phyloP scores from a whole-genome alignment of 2,329 filamentous ascomycete genomes.

The Beauveria australis region DNA sequence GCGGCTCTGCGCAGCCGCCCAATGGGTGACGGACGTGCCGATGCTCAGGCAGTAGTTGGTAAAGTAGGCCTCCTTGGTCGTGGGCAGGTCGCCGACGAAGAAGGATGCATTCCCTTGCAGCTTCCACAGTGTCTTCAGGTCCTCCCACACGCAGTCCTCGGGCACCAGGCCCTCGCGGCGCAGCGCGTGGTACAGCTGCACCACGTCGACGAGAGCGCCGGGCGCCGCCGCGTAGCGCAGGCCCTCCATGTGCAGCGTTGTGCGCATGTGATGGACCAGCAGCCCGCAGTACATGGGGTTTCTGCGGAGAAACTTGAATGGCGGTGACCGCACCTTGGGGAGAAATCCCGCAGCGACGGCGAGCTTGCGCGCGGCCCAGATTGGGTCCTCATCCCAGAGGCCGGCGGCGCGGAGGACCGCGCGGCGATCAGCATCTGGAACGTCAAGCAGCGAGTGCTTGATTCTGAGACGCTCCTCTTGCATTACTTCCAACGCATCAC shows the following conservation, averaged over 20 bases:
- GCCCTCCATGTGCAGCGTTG: conserved; percentile 12
- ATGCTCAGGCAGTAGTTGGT: conserved; percentile 17
- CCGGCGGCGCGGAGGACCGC: conserved; percentile 9
- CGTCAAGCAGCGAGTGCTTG: conserved; percentile 12
- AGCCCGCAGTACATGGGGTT: conserved; percentile 18
- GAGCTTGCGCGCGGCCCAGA: background rate
- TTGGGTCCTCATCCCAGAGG: conserved; percentile 14
- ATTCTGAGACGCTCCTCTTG: conserved; percentile 14
- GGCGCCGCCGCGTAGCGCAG: conserved; percentile 11
- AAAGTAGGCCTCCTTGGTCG: conserved; percentile 16
- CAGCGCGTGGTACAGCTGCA: conserved; percentile 19
- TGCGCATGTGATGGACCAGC: conserved; percentile 15
- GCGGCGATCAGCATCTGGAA: conserved; percentile 4
- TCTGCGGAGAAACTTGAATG: conserved; percentile 15
- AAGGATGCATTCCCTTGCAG: conserved; percentile 16
- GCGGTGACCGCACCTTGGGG: background rate
- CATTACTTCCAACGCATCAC: background rate
- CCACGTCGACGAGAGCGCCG: conserved; percentile 14
- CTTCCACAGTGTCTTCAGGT: conserved; percentile 12
- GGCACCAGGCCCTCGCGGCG: conserved; percentile 14
- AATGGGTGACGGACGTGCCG: conserved; percentile 16
- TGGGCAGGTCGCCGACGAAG: conserved; percentile 16
- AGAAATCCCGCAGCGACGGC: background rate
- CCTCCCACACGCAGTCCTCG: conserved; percentile 11
- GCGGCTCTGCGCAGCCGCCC: conserved; percentile 2